phyloP scores from a whole-genome alignment of 805 yeast genomes.

The Kregervanrija fluxuum region DNA sequence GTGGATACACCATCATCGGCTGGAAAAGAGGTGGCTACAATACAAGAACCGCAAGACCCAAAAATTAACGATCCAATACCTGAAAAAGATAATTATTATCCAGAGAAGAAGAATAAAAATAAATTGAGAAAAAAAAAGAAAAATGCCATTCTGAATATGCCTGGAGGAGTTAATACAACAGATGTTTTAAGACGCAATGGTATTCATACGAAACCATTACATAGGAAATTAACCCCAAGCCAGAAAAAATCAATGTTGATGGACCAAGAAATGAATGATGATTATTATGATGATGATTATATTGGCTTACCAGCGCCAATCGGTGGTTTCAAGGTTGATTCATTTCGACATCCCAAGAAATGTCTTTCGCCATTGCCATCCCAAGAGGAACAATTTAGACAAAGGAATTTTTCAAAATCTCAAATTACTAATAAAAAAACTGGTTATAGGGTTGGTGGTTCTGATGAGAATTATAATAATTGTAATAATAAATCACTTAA shows the following conservation, averaged over 20 bases:
- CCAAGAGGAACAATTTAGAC: too few species aligned
- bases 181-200: constrained; percentile 7
- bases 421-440: too few species aligned
- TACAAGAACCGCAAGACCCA: too few species aligned
- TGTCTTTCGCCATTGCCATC: too few species aligned
- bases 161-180: constrained; percentile 1
- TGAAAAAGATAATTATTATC: constrained; percentile 6
- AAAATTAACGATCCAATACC: too few species aligned
- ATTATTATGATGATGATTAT: constrained; percentile 3
- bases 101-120: constrained; percentile 4
- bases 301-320: neutral
- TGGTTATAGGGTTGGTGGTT: too few species aligned
- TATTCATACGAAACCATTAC: constrained; percentile 1
- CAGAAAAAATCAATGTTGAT: constrained; percentile 2
- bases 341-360: too few species aligned
- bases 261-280: constrained; percentile 3
- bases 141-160: constrained; percentile 5
- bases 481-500: too few species aligned
- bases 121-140: constrained; percentile 6
- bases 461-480: too few species aligned
- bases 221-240: neutral
- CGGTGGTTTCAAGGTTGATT: neutral
- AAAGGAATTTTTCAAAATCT: too few species aligned
- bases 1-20: too few species aligned
- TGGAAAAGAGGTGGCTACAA: too few species aligned